A percentile compares a stretch with the other conserved stretches of the same genome.
phyloP scores from a whole-genome alignment of 2,329 filamentous ascomycete genomes.

The Clonostachys sp. region DNA sequence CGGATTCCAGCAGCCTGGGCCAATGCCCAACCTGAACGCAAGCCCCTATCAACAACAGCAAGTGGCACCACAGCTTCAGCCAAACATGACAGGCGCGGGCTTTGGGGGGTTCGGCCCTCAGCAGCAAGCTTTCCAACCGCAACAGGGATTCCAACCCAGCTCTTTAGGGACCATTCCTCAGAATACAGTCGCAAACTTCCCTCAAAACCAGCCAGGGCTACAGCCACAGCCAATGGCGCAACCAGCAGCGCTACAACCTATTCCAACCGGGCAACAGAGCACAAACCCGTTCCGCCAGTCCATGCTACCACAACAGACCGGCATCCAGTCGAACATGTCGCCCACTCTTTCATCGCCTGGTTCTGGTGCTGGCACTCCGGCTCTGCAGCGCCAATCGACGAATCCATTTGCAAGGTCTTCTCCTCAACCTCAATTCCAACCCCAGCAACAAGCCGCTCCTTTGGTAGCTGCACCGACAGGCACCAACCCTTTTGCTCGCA shows the following conservation, averaged over 20 bases:
- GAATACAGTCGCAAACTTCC: conserved; percentile 45
- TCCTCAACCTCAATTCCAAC: conserved; percentile 29
- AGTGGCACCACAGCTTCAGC: conserved; percentile 31
- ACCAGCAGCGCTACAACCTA: conserved; percentile 33
- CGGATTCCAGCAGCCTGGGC: conserved; percentile 22
- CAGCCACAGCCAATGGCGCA: conserved; percentile 21
- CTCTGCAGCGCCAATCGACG: conserved; percentile 61
- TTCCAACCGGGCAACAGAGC: conserved; percentile 47
- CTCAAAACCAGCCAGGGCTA: conserved; percentile 2
- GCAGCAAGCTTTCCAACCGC: conserved; percentile 11
- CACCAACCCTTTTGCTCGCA: conserved; percentile 55
- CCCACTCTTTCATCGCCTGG: conserved; percentile 21
- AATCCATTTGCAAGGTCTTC: conserved; percentile 80
- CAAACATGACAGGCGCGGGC: conserved; percentile 63
- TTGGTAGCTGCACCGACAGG: conserved; percentile 47
- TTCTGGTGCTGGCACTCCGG: conserved; percentile 29
- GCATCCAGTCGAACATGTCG: conserved; percentile 14
- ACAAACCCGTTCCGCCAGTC: conserved; percentile 96
- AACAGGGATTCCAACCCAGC: conserved; percentile 42
- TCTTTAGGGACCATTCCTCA: conserved; percentile 54
- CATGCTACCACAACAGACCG: conserved; percentile 64
- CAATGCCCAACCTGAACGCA: conserved; percentile 10
- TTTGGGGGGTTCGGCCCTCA: conserved; percentile 81
- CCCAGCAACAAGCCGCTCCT: conserved; percentile 30
- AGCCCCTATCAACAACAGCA: conserved; percentile 3